Evolutionary conservation across 2,329 filamentous ascomycete species (phyloP).

Genomic region (Trichophyton rubrum): DNA sequence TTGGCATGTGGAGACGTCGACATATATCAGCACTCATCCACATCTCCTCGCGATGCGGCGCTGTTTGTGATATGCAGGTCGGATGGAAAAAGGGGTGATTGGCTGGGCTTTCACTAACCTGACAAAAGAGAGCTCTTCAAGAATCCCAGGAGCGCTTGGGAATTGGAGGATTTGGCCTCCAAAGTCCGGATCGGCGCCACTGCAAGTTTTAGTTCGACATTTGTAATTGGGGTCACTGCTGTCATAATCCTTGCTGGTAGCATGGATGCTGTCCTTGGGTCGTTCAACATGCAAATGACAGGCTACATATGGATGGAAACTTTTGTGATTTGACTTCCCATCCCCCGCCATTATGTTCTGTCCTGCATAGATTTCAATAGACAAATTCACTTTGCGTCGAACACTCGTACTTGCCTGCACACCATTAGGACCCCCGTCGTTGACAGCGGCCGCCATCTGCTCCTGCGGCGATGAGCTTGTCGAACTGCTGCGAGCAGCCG

Average conservation of each 20-base stretch:
- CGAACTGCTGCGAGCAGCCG: conserved; percentile 19
- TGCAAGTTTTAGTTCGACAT: conserved; percentile 43
- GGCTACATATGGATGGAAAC: conserved; percentile 63
- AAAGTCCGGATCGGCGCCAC: conserved; percentile 54
- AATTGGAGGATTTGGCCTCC: conserved; percentile 49
- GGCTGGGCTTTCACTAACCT: conserved; percentile 42
- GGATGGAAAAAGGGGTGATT: conserved; percentile 7
- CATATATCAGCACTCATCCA: background rate
- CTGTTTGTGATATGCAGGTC: background rate
- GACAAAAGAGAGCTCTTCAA: conserved; percentile 60
- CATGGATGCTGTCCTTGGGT: conserved; percentile 36
- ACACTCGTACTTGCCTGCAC: conserved; percentile 23
- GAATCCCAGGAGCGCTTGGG: conserved; percentile 41
- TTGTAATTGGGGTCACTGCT: conserved; percentile 48
- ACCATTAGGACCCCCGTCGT: background rate
- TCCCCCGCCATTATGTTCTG: conserved; percentile 60
- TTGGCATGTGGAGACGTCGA: background rate
- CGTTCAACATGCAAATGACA: conserved; percentile 71
- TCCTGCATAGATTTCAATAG: conserved; percentile 61
- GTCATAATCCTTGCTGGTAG: conserved; percentile 37
- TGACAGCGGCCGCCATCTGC: conserved; percentile 17
- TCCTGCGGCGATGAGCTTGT: conserved; percentile 16
- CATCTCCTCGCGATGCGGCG: background rate
- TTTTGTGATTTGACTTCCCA: conserved; percentile 40
- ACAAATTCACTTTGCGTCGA: conserved; percentile 50